A percentile compares a stretch with the other conserved stretches of the same genome.
Conservation (phyloP, 2,329 filamentous ascomycete species). For the Penicillium digitatum region DNA sequence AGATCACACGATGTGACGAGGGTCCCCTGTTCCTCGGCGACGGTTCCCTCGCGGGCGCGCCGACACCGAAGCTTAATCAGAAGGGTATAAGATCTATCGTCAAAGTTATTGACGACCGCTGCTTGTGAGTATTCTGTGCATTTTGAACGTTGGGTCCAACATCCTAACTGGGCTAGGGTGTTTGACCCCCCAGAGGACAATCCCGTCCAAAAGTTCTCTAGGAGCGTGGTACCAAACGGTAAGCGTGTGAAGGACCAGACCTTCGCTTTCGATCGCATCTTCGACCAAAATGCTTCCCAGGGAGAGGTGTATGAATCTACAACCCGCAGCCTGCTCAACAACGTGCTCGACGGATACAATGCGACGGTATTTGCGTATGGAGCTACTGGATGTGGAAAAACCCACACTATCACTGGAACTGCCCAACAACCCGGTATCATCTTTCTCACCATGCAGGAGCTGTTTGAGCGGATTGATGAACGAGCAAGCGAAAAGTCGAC, state of each 20-base stretch:
- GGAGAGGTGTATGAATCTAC: slow-evolving; percentile 93
- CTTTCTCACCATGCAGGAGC: slow-evolving; percentile 97
- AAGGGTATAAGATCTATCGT: slow-evolving; percentile 88
- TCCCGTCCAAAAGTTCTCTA: slow-evolving; percentile 80
- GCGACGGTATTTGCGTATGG: slow-evolving; percentile 98
- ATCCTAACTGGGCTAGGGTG: slow-evolving; percentile 55
- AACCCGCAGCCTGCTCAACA: slow-evolving; percentile 84
- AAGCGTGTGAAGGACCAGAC: slow-evolving; percentile 97
- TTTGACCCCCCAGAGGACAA: slow-evolving; percentile 97
- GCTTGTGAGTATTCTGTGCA: slow-evolving; percentile 64
- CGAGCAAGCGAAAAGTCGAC: slow-evolving; percentile 79
- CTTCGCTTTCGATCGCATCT: slow-evolving; percentile 93
- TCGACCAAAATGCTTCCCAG: slow-evolving; percentile 91
- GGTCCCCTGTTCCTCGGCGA: slow-evolving; percentile 91
- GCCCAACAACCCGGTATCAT: slow-evolving; percentile 93
- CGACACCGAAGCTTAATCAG: slow-evolving; percentile 76
- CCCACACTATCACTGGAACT: slow-evolving; percentile 93
- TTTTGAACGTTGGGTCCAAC: slow-evolving; percentile 6
- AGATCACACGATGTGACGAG: slow-evolving; percentile 73
- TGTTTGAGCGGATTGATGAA: slow-evolving; percentile 94
- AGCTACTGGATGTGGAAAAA: slow-evolving; percentile 96
- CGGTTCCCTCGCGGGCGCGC: slow-evolving; percentile 83
- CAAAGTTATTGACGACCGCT: slow-evolving; percentile 94
- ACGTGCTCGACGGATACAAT: slow-evolving; percentile 95
- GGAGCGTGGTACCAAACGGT: slow-evolving; percentile 73